Evolutionary conservation across 2,329 filamentous ascomycete species (phyloP).

Genomic region (Teratosphaeriaceae sp.): DNA sequence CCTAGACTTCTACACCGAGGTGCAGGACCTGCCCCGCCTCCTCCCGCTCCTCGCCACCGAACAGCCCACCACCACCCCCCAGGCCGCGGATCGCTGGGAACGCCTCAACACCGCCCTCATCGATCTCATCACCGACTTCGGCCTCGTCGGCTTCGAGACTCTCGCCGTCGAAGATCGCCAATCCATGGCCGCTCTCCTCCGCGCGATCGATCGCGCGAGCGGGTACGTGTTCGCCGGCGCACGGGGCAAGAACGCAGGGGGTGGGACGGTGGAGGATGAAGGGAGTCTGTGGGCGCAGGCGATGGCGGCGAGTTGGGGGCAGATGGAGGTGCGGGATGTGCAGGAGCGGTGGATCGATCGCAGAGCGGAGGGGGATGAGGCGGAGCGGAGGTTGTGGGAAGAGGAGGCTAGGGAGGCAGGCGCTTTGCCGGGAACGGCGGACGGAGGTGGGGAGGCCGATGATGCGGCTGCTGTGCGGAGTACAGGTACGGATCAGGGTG

Average conservation of each 20-base stretch:
- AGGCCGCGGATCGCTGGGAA: conserved; percentile 59
- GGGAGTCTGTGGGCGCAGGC: conserved; percentile 88
- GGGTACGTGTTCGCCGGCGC: conserved; percentile 89
- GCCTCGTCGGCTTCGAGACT: conserved; percentile 85
- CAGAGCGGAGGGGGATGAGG: conserved; percentile 78
- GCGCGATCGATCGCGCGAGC: conserved; percentile 82
- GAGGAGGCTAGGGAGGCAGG: conserved; percentile 54
- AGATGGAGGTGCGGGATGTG: conserved; percentile 78
- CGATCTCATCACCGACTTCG: conserved; percentile 80
- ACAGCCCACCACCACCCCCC: conserved; percentile 43
- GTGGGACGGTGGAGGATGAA: conserved; percentile 25
- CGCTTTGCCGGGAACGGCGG: conserved; percentile 19
- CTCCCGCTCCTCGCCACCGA: conserved; percentile 75
- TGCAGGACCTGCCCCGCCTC: conserved; percentile 83
- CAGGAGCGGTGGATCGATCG: conserved; percentile 94
- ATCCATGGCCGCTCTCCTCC: conserved; percentile 88
- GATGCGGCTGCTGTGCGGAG: conserved; percentile 18
- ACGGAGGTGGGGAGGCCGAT: too few relatives aligned
- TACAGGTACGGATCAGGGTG: too few relatives aligned
- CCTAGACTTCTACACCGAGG: conserved; percentile 94
- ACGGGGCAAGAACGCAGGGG: conserved; percentile 76
- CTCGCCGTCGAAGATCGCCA: conserved; percentile 94
- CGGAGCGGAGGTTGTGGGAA: conserved; percentile 68
- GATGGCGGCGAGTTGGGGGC: conserved; percentile 62
- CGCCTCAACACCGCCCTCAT: conserved; percentile 82